Conservation (phyloP, 257 asterid genomes). For the Jacaranda copaia region DNA sequence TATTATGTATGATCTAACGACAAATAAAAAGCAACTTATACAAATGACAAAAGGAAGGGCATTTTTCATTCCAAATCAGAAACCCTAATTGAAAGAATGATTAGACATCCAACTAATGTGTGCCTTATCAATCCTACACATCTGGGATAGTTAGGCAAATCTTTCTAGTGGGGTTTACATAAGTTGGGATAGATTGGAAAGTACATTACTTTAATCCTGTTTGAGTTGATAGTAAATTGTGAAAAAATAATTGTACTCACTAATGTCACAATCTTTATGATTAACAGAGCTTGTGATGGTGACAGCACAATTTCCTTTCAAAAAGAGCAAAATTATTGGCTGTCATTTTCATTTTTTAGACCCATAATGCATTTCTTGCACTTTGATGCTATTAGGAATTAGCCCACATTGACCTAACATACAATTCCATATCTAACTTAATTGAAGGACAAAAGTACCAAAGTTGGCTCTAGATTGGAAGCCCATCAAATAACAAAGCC, state of each 20-base stretch:
- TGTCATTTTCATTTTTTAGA: conserved; percentile 40
- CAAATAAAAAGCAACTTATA: background rate
- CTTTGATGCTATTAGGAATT: conserved; percentile 35
- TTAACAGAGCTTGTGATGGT: conserved; percentile 39
- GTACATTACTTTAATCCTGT: conserved; percentile 28
- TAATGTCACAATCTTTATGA: conserved; percentile 41
- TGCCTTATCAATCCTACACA: conserved; percentile 26
- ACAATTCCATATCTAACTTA: conserved; percentile 32
- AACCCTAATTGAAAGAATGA: conserved; percentile 34
- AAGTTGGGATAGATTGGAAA: conserved; percentile 29
- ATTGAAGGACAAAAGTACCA: conserved; percentile 34
- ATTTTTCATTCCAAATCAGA: conserved; percentile 25
- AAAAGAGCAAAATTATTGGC: conserved; percentile 31
- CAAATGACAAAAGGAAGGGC: conserved; percentile 5
- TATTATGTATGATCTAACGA: too few species aligned
- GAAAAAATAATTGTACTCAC: conserved; percentile 32
- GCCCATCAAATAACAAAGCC: conserved; percentile 5
- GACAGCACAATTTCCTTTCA: conserved; percentile 42
- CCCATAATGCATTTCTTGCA: conserved; percentile 32
- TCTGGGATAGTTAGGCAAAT: conserved; percentile 50
- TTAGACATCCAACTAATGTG: conserved; percentile 45
- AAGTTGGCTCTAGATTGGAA: conserved; percentile 38
- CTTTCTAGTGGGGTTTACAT: conserved; percentile 42
- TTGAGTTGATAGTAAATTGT: conserved; percentile 31
- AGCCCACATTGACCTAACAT: conserved; percentile 38